phyloP scores from a whole-genome alignment of 768 basidiomycete genomes.

The Myochromella boudieri region DNA sequence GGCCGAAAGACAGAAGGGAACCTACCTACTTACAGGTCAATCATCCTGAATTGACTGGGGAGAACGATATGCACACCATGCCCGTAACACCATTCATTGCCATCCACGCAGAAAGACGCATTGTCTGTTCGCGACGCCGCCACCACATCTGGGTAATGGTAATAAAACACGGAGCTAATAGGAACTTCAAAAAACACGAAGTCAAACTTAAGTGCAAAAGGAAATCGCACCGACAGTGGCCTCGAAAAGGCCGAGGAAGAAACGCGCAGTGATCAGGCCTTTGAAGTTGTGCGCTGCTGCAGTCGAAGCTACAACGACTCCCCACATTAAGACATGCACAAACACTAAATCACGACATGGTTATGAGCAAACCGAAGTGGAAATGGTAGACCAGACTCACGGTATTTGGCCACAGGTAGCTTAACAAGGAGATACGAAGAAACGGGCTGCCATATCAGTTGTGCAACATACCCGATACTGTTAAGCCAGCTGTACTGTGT shows the following conservation, averaged over 20 bases:
- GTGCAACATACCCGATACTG: slow-evolving; percentile 44
- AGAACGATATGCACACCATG: slow-evolving; percentile 25
- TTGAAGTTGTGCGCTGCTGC: slow-evolving; percentile 40
- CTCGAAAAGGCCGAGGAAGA: slow-evolving; percentile 49
- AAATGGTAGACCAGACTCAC: slow-evolving; percentile 23
- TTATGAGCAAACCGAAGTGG: too few relatives aligned
- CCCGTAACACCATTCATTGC: slow-evolving; percentile 41
- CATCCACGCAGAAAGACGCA: slow-evolving; percentile 42
- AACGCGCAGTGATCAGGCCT: slow-evolving; percentile 38
- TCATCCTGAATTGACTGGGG: background rate
- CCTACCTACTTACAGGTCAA: slow-evolving; percentile 27
- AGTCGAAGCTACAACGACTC: slow-evolving; percentile 33
- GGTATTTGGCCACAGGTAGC: slow-evolving; percentile 38
- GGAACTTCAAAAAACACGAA: background rate
- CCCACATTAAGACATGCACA: slow-evolving; percentile 44
- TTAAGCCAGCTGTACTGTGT: slow-evolving; percentile 44
- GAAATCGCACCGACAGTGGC: slow-evolving; percentile 41
- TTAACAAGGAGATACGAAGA: slow-evolving; percentile 41
- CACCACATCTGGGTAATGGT: slow-evolving; percentile 53
- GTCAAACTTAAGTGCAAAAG: too few relatives aligned
- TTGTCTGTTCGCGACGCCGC: slow-evolving; percentile 46
- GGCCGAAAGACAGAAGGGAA: slow-evolving; percentile 42
- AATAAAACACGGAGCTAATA: slow-evolving; percentile 44
- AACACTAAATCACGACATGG: too few relatives aligned
- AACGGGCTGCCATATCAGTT: slow-evolving; percentile 42